Evolutionary conservation across 306 rosid genomes (phyloP), one percentile per base, ranked within the genome.

Genomic region (Medicago arabica): DNA sequence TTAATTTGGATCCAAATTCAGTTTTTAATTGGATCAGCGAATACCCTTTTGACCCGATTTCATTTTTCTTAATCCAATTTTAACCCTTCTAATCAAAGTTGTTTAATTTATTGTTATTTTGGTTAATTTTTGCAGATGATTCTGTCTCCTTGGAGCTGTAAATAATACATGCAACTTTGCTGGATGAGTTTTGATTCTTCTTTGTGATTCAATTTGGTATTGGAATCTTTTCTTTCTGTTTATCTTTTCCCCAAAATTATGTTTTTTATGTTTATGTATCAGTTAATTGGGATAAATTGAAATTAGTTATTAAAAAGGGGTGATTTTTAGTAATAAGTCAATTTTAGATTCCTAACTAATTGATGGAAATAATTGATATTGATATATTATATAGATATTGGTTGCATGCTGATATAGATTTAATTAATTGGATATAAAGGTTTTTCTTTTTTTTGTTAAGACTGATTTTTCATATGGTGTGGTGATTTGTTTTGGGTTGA

Each of bases 21-120:
- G 69, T 46, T 69, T 0, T 74, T 66, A 88, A 73, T 78, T 68
- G 89, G 88, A 86, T 89, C 88, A 83, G 66, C 57, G 70, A 12
- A 7, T 3, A 51, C 61, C 81, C 83, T 58, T 73, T 65, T 72
- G n/a, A 50, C 50, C 66, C 69, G 69, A 40, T 59, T 60, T 49
- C 9, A 58, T 75, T 66, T 13, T 67, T 9, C 51, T 17, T 1
- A 0, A 14, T 73, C 10, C 23, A 39, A 19, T 21, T 69, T 54
- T 59, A 63, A 31, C 39, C 43, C 31, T 81, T 84, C 65, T 16
- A 40, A 70, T 25, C 25, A 11, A 36, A 38, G 15, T 43, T 38
- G 36, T 47, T 62, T 76, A 71, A 50, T 57, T 78, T 84, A 2
- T n/a, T 44, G 21, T 60, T 16, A 1, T 63, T 77, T 57, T 75